phyloP scores from a whole-genome alignment of 805 yeast species.

The Tanozyma kutaoensis region DNA sequence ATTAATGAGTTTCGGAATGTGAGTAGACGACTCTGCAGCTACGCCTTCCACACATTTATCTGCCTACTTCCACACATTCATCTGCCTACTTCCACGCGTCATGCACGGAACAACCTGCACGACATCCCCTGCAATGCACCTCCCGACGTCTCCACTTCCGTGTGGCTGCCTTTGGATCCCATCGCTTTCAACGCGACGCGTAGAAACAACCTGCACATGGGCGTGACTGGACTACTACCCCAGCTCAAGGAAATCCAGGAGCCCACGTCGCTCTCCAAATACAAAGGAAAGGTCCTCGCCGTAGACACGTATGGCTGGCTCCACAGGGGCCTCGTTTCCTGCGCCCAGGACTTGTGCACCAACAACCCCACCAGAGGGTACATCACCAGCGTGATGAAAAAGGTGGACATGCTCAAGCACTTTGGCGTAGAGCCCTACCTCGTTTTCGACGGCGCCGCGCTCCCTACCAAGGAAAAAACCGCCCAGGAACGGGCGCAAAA shows the following conservation, averaged over 20 bases:
- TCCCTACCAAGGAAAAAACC: constrained; percentile 68
- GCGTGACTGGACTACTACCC: constrained; percentile 75
- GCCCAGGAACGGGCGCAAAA: constrained; percentile 47
- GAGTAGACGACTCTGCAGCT: no score
- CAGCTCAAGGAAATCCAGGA: constrained; percentile 63
- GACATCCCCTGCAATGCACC: no score
- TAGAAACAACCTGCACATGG: constrained; percentile 35
- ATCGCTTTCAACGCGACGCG: not conserved
- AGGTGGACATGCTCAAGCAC: constrained; percentile 49
- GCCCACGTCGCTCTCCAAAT: constrained; percentile 40
- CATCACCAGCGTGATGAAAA: constrained; percentile 53
- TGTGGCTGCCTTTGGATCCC: no score
- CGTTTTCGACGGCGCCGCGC: constrained; percentile 86
- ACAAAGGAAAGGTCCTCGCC: constrained; percentile 67
- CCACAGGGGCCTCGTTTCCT: constrained; percentile 71
- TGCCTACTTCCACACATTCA: no score
- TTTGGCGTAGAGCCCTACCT: constrained; percentile 71
- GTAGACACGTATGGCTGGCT: constrained; percentile 98
- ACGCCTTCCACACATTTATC: no score
- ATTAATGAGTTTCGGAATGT: no score
- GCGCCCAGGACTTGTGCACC: constrained; percentile 71
- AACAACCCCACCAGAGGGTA: constrained; percentile 62
- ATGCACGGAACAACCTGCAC: no score
- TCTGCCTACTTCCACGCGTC: no score
- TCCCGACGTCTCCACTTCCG: no score